Conservation (phyloP, 805 yeast species). For the Teunomyces gatunensis region DNA sequence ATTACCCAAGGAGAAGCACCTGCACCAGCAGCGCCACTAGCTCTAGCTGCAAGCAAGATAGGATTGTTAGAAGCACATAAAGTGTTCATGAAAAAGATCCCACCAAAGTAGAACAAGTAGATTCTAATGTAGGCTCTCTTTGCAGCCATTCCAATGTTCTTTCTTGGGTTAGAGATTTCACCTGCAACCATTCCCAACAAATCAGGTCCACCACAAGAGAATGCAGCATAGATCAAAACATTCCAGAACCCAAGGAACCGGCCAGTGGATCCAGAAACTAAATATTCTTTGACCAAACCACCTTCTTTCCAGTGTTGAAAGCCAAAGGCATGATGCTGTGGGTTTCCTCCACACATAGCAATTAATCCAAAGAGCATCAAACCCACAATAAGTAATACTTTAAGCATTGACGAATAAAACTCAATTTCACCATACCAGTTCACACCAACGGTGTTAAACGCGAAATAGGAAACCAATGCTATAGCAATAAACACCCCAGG, state of each 20-base stretch:
- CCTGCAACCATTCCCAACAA: conserved; percentile 31
- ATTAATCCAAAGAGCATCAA: conserved; percentile 36
- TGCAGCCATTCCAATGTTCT: conserved; percentile 32
- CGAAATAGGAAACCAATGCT: conserved; percentile 23
- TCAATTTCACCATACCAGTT: conserved; percentile 55
- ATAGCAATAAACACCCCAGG: conserved; percentile 33
- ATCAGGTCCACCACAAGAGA: conserved; percentile 56
- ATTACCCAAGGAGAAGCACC: conserved; percentile 39
- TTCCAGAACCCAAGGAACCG: conserved; percentile 64
- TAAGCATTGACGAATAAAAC: conserved; percentile 43
- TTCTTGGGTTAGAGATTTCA: conserved; percentile 46
- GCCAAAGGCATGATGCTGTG: conserved; percentile 32
- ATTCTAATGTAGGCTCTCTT: conserved; percentile 33
- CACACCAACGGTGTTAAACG: conserved; percentile 44
- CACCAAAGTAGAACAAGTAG: conserved; percentile 36
- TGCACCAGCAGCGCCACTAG: conserved; percentile 34
- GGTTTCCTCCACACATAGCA: conserved; percentile 40
- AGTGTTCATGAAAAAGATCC: conserved; percentile 35
- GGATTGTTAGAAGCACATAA: conserved; percentile 35
- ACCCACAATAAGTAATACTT: conserved; percentile 37
- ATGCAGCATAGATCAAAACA: conserved; percentile 61
- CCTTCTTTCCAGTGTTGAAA: conserved; percentile 35
- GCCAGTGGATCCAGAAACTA: conserved; percentile 51
- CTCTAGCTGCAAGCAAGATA: conserved; percentile 20
- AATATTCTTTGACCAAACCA: conserved; percentile 28